A percentile compares a stretch with the other conserved stretches of the same genome.
These are phyloP conservation scores for Anaeromyces robustus DNA, from an alignment of 192 early-diverging fungal species.

Conservation along the genomic window DNA sequence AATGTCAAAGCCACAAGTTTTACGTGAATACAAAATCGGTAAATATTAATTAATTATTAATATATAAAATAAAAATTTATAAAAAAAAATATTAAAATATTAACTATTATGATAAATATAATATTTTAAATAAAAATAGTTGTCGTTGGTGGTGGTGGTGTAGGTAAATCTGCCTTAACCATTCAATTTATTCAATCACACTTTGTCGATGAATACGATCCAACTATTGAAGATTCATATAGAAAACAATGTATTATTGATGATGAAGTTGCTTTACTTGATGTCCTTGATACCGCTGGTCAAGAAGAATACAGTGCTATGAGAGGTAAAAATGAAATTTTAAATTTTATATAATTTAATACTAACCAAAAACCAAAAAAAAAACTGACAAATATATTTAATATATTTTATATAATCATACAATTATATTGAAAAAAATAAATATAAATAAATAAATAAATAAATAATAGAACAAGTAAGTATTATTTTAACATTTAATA, in stretches of 20 bases:
- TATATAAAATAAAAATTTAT: too few relatives aligned
- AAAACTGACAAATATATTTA: too few relatives aligned
- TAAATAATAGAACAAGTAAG: too few relatives aligned
- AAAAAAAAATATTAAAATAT: too few relatives aligned
- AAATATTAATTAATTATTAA: too few relatives aligned
- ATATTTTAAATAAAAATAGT: neutral
- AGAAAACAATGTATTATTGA: constrained; percentile 76
- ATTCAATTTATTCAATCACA: constrained; percentile 86
- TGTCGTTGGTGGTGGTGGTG: constrained; percentile 8
- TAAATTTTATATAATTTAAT: too few relatives aligned
- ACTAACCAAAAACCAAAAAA: too few relatives aligned
- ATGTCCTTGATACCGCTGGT: constrained; percentile 85
- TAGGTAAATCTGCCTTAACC: constrained; percentile 77
- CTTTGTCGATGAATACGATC: constrained; percentile 50
- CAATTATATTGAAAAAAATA: too few relatives aligned
- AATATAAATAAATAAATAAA: too few relatives aligned
- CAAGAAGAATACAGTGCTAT: constrained; percentile 63
- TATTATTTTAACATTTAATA: too few relatives aligned
- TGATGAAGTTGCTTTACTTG: constrained; percentile 61
- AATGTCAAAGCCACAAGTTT: neutral
- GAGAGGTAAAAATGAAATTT: constrained; percentile 10
- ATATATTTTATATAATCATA: too few relatives aligned
- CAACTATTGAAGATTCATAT: constrained; percentile 54
- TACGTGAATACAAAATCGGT: neutral
- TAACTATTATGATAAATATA: neutral